Evolutionary conservation across 148 eudicot species (phyloP), one percentile per base, ranked within the genome.

Genomic region (Oxyria digyna): DNA sequence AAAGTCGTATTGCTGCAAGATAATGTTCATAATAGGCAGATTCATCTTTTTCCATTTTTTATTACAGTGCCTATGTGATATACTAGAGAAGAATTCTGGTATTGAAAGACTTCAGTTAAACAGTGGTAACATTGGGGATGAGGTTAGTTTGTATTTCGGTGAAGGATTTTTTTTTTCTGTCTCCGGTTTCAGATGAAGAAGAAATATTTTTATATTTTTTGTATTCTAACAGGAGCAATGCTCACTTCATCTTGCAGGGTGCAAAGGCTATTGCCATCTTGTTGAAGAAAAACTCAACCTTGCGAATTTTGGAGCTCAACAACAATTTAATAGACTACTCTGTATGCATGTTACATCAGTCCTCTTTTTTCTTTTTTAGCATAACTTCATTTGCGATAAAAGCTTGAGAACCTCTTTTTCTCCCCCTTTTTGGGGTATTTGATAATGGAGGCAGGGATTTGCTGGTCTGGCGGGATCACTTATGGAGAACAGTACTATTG

Each of bases 391-490:
- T 43, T 62, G 37, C 21, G n/a, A 24, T 74, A 66, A 67, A 76
- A 67, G 64, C 72, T 80, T 74, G 75, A 68, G 75, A 73, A 73
- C 45, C 77, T 37, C 52, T 52, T 20, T 68, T 69, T 59, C 33
- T 42, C 72, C 76, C 50, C 33, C 12, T 70, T 71, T 57, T 40
- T 75, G 68, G 11, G 46, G 75, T 62, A 62, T 89, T 78, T 81
- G 78, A 79, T 73, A 72, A 78, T 87, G 89, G 97, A 86, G 85
- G 82, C 82, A 94, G 99, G 99, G 99, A 72, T 94, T 94, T 85
- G 83, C 99, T 74, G 80, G 97, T 82, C 87, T 94, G 82, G 99
- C 97, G 76, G 93, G 83, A 71, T 89, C 97, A 69, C 84, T 94
- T 62, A 84, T 80, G 70, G 99, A 90, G 80, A 94, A 88, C 71